Percentiles rank a stretch among this genome's conserved stretches.
These are phyloP conservation scores for Ogataea salicorniae DNA, from an alignment of 805 yeast genomes.

Conservation along the genomic window DNA sequence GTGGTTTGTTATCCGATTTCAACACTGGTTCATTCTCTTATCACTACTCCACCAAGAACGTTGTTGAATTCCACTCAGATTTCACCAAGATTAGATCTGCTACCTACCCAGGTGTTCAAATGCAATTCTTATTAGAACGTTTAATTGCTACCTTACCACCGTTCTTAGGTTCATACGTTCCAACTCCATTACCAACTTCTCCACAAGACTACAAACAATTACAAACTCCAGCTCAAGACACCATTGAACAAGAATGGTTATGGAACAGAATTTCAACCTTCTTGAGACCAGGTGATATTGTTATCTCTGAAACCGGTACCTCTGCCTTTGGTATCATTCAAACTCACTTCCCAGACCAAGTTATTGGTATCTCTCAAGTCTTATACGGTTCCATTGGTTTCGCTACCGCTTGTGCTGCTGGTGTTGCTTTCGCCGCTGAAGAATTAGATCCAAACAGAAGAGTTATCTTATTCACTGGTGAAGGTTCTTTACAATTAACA, in stretches of 20 bases:
- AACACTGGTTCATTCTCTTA: conserved; percentile 78
- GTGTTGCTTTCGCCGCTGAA: conserved; percentile 59
- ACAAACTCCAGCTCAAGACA: not conserved
- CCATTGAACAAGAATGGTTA: conserved; percentile 53
- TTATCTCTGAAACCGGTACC: conserved; percentile 62
- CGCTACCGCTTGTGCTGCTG: conserved; percentile 56
- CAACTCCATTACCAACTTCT: conserved; percentile 49
- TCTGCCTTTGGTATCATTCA: conserved; percentile 63
- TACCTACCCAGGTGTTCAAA: conserved; percentile 65
- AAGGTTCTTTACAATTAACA: conserved; percentile 65
- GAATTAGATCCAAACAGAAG: conserved; percentile 54
- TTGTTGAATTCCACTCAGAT: conserved; percentile 69
- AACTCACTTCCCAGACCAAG: conserved; percentile 53
- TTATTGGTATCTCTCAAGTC: conserved; percentile 60
- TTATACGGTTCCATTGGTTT: conserved; percentile 65
- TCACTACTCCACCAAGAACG: conserved; percentile 61
- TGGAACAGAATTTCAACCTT: conserved; percentile 56
- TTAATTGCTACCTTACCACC: conserved; percentile 27
- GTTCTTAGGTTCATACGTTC: conserved; percentile 31
- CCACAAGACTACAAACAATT: conserved; percentile 21
- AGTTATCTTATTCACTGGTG: conserved; percentile 60
- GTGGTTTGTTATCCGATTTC: conserved; percentile 76
- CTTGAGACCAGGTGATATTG: conserved; percentile 58
- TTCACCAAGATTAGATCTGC: conserved; percentile 60
- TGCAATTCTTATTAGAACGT: conserved; percentile 46